These are phyloP conservation scores for Colletotrichum lini DNA, from an alignment of 2,329 filamentous ascomycete genomes.

Conservation along the genomic window DNA sequence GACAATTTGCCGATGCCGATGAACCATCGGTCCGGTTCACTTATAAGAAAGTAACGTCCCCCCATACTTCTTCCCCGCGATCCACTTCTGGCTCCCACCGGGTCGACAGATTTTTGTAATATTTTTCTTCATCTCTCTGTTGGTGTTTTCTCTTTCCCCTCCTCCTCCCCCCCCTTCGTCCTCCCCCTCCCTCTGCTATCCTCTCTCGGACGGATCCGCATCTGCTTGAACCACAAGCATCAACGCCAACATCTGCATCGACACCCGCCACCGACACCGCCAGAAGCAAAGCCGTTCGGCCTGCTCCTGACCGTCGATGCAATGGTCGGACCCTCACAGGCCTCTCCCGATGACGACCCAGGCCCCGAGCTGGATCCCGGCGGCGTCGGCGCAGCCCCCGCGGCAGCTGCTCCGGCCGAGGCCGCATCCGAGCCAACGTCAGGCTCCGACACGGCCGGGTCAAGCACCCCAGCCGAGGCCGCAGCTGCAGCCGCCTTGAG, in stretches of 20 bases:
- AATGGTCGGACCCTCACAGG: constrained; percentile 37
- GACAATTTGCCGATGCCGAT: constrained; percentile 18
- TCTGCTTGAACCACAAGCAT: no score
- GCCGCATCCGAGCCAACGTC: constrained; percentile 7
- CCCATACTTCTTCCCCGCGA: constrained; percentile 36
- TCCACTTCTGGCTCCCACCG: constrained; percentile 35
- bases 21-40: constrained; percentile 38
- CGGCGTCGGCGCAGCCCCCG: constrained; percentile 11
- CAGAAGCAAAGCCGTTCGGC: not conserved
- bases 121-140: not conserved
- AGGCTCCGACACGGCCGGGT: constrained; percentile 11
- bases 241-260: no score
- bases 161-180: not conserved
- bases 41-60: constrained; percentile 34
- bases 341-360: constrained; percentile 42
- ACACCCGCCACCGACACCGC: not conserved
- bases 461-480: constrained; percentile 24
- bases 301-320: constrained; percentile 37
- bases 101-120: constrained; percentile 12
- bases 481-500: constrained; percentile 47
- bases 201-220: not conserved
- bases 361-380: constrained; percentile 35
- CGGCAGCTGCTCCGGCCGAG: constrained; percentile 20
- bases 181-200: not conserved
- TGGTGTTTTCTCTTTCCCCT: not conserved